A percentile compares a stretch with the other conserved stretches of the same genome.
These are phyloP conservation scores for Naematelia encephala DNA, from an alignment of 768 basidiomycete genomes.

Conservation along the genomic window DNA sequence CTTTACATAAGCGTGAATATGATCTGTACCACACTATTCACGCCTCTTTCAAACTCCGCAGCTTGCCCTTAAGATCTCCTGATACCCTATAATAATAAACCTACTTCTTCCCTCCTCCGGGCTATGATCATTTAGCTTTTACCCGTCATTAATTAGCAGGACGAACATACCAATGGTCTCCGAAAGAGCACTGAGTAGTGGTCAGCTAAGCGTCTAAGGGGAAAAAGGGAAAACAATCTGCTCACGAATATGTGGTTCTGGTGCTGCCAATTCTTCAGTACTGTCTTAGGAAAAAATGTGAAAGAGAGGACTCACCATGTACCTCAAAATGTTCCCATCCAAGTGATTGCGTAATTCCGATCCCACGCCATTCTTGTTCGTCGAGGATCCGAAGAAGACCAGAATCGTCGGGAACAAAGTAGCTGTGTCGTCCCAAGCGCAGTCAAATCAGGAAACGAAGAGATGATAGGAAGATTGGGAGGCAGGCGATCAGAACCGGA, in stretches of 20 bases:
- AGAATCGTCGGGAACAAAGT: conserved; percentile 67
- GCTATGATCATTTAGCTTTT: conserved; percentile 7
- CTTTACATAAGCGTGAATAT: too few relatives aligned
- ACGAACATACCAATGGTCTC: conserved; percentile 40
- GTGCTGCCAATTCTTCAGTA: conserved; percentile 32
- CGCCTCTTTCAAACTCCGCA: too few relatives aligned
- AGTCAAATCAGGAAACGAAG: not conserved
- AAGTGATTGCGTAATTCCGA: conserved; percentile 91
- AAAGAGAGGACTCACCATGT: conserved; percentile 59
- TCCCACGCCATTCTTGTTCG: conserved; percentile 91
- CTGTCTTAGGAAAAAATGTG: not conserved
- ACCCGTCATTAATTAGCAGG: not conserved
- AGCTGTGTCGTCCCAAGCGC: conserved; percentile 51
- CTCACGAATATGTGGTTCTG: conserved; percentile 51
- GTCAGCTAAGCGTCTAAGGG: conserved; percentile 6
- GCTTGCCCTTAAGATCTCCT: too few relatives aligned
- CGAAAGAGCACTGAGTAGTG: conserved; percentile 44
- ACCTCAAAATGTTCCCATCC: conserved; percentile 98
- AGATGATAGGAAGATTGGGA: too few relatives aligned
- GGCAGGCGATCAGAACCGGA: too few relatives aligned
- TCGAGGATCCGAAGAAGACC: conserved; percentile 75
- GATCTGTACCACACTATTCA: too few relatives aligned
- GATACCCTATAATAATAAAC: not conserved
- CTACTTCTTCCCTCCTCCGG: conserved; percentile 10
- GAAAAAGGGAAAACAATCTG: not conserved